Evolutionary conservation across 140 eudicot genomes (phyloP), one percentile per base, ranked within the genome.

Genomic region (Oenanthe javanica): DNA sequence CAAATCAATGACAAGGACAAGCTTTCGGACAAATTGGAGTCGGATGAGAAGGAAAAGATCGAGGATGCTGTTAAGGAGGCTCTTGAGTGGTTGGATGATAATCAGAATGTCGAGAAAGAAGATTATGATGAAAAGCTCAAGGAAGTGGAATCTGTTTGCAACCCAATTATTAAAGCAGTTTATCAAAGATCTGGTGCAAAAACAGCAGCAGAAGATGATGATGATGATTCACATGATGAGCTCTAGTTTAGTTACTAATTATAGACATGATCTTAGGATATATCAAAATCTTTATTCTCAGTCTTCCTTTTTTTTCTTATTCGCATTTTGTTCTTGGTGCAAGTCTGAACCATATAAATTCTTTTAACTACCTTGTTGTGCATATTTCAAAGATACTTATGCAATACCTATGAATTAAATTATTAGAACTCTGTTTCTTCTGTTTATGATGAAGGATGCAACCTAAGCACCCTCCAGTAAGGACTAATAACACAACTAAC

Each of bases 1-100:
- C 76, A 72, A 51, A 72, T 72, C 50, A 72, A 42, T 18, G 76
- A 72, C 76, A 72, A 72, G 50, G 76, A 72, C 76, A 72, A 72
- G 51, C 76, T 72, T 42, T 38, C 76, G 9, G 76, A 72, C 14
- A 72, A 72, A 42, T 19, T 42, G 13, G 76, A 72, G 76, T 36
- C 76, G 9, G 76, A 72, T 2, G 76, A 72, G 25, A 72, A 72
- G 49, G 76, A 72, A 15, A 72, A 72, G 76, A 42, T 72, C 9
- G 76, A 72, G 49, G 76, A 40, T 1, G 76, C 76, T 36, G 76
- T 72, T 16, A 38, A 42, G 49, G 76, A 72, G 50, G 51, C 76
- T 7, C 76, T 72, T 42, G 76, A 72, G 48, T 72, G 76, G 76
- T 42, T 72, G 48, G 49, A 72, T 19, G 76, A 72, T 18, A 72